These are phyloP conservation scores for Pestalotiopsis sp. DNA, from an alignment of 2,329 filamentous ascomycete genomes.

Conservation along the genomic window DNA sequence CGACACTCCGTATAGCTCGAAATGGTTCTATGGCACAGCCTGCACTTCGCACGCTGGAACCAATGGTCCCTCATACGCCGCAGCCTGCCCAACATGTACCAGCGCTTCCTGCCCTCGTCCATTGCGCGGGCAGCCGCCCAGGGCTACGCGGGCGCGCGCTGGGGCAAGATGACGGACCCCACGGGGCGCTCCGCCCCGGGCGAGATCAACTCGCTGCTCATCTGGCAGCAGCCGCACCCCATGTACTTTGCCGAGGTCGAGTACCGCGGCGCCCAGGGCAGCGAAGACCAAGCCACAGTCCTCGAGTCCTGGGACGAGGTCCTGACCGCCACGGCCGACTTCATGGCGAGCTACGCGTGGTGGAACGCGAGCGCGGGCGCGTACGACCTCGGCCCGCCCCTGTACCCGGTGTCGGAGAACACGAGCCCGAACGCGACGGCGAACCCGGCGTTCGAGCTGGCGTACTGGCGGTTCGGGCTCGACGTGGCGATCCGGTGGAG, in stretches of 20 bases:
- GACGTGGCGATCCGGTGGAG: slow-evolving; percentile 57
- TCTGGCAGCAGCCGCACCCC: slow-evolving; percentile 65
- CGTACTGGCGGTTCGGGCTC: slow-evolving; percentile 65
- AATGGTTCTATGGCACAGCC: slow-evolving; percentile 56
- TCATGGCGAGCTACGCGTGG: slow-evolving; percentile 62
- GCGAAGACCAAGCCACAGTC: slow-evolving; percentile 30
- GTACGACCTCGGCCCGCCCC: slow-evolving; percentile 52
- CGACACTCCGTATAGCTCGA: slow-evolving; percentile 38
- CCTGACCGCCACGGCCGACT: slow-evolving; percentile 55
- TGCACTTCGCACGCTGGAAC: slow-evolving; percentile 53
- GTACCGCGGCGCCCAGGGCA: slow-evolving; percentile 46
- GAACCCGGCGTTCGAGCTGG: slow-evolving; percentile 62
- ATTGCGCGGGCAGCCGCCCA: slow-evolving; percentile 38
- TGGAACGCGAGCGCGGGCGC: slow-evolving; percentile 51
- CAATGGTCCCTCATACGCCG: slow-evolving; percentile 47
- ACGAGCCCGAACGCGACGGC: slow-evolving; percentile 58
- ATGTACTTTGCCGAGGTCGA: slow-evolving; percentile 63
- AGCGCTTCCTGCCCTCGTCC: slow-evolving; percentile 44
- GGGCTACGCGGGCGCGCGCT: slow-evolving; percentile 46
- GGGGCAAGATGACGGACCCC: slow-evolving; percentile 61
- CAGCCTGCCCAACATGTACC: slow-evolving; percentile 48
- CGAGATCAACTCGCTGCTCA: slow-evolving; percentile 61
- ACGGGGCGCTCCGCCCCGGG: slow-evolving; percentile 58
- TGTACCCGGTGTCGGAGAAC: slow-evolving; percentile 56
- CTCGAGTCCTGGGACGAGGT: slow-evolving; percentile 56